Evolutionary conservation across 306 rosid genomes (phyloP).

Genomic region (Ochetophila trinervis): DNA sequence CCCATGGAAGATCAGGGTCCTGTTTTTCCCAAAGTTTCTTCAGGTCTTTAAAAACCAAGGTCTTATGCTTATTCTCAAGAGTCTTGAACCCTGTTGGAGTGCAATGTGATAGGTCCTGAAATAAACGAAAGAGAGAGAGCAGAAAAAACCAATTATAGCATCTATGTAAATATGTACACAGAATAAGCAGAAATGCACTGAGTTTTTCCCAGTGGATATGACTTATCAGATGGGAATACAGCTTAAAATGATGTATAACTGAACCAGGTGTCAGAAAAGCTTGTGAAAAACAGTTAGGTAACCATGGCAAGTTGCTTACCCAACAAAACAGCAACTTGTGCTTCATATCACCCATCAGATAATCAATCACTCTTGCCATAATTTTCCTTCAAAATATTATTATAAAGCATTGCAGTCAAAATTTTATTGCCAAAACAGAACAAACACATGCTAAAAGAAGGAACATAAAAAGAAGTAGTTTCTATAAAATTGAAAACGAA

Average conservation of each 20-base stretch:
- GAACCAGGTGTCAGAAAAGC: no score
- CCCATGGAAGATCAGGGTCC: slow-evolving; percentile 75
- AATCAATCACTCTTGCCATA: slow-evolving; percentile 31
- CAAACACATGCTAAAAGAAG: not conserved
- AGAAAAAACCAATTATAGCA: slow-evolving; percentile 8
- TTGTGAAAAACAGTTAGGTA: no score
- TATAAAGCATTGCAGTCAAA: slow-evolving; percentile 16
- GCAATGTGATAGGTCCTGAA: slow-evolving; percentile 62
- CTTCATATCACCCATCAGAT: slow-evolving; percentile 65
- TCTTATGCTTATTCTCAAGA: slow-evolving; percentile 55
- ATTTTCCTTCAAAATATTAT: slow-evolving; percentile 52
- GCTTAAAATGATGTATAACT: no score
- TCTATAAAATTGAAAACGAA: not conserved
- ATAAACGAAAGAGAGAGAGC: not conserved
- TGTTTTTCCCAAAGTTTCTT: slow-evolving; percentile 76
- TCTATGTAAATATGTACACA: not conserved
- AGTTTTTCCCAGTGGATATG: no score
- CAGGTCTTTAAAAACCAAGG: slow-evolving; percentile 72
- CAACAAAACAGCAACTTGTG: slow-evolving; percentile 69
- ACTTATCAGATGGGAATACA: no score
- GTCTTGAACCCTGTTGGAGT: slow-evolving; percentile 53
- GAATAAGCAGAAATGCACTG: not conserved
- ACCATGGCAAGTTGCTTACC: slow-evolving; percentile 43
- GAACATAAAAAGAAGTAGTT: not conserved
- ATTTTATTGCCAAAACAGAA: not conserved